Base-by-base conservation (phyloP, 2,329 filamentous ascomycete genomes). In the Whalleya microplaca region DNA sequence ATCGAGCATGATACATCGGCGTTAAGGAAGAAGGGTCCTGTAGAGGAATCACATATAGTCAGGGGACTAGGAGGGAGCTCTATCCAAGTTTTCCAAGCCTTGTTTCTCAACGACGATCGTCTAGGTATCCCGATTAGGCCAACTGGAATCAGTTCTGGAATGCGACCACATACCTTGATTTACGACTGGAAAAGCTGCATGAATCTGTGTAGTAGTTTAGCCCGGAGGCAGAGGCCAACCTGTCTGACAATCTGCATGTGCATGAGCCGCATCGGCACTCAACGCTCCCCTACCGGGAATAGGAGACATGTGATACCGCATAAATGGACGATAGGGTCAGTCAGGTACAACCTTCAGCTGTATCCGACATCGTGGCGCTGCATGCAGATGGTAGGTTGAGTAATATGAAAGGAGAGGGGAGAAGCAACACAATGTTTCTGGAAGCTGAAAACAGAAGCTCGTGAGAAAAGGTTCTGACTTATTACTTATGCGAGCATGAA, bases 171-270 rank as follows among this genome's bases (percentile, higher is more conserved):
- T 9, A 27, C 23, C 23, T 27, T 27, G 23, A 9, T 27, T 27
- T 27, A 27, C 4, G 23, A 27, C 9, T 27, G 9, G 23, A 27
- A 27, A 4, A 27, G 9, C 4, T 9, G 9, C 9, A 27, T 27
- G 23, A 9, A 27, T 27, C 9, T 27, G 23, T 27, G 23, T 27
- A 27, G 23, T 9, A 9, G 23, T 27, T 27, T 9, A 27, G 4
- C 4, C 23, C 9, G 23, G 23, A 27, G 23, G 23, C 23, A 1
- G 69, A 69, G 45, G 44, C 66, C 9, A 69, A 71, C 32, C 32
- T 27, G 23, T 9, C 23, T 37, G 32, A 8, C 32, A 37, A 14
- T 37, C 32, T 37, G 32, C 32, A 37, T 37, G 32, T 37, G 9
- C 14, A 37, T 16, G 32, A 37, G 32, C 32, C 32, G 32, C 32